Evolutionary conservation across 2,329 filamentous ascomycete species (phyloP).

Genomic region (Sarocladium strictum): DNA sequence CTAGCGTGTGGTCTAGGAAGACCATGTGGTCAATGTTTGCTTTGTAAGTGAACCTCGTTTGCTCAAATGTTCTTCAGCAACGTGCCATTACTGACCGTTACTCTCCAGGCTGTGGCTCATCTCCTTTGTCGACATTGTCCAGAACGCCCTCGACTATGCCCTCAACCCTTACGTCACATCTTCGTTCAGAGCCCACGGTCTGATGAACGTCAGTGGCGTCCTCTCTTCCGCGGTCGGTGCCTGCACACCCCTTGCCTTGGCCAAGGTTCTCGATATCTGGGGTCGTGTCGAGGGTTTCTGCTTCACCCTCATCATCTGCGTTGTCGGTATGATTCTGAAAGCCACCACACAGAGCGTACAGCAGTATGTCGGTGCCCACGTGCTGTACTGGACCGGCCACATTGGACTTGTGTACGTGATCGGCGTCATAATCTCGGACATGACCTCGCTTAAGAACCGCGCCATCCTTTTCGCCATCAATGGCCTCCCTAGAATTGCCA

Average conservation of each 20-base stretch:
- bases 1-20: constrained; percentile 31
- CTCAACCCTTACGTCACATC: constrained; percentile 62
- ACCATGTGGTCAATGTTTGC: constrained; percentile 32
- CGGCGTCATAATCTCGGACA: constrained; percentile 28
- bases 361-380: constrained; percentile 50
- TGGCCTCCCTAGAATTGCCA: constrained; percentile 32
- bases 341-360: constrained; percentile 48
- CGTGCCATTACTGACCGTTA: neutral
- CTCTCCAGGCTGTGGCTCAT: constrained; percentile 33
- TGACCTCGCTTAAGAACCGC: constrained; percentile 34
- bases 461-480: constrained; percentile 32
- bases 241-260: constrained; percentile 33
- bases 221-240: constrained; percentile 42
- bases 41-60: constrained; percentile 24
- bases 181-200: constrained; percentile 56
- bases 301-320: constrained; percentile 32
- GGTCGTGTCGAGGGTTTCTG: constrained; percentile 41
- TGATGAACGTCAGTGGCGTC: constrained; percentile 59
- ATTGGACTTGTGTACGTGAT: constrained; percentile 29
- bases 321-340: constrained; percentile 52
- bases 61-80: neutral
- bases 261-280: constrained; percentile 43
- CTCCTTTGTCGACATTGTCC: constrained; percentile 30
- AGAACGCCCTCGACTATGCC: constrained; percentile 34
- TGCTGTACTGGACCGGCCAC: constrained; percentile 54